phyloP scores from a whole-genome alignment of 805 yeast genomes.

The Lipomyces chichibuensis region DNA sequence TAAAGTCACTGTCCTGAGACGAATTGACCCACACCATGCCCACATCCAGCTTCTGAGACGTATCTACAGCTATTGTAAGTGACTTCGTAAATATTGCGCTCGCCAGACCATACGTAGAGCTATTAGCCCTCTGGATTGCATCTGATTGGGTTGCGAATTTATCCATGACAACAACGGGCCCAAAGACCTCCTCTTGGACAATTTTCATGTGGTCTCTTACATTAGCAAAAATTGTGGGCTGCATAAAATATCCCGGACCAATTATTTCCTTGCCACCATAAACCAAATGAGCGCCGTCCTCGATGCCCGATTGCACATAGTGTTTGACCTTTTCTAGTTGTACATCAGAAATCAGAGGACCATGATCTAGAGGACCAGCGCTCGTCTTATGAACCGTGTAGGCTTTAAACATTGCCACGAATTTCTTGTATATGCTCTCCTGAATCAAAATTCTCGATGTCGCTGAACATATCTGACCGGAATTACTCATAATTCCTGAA shows the following conservation, averaged over 20 bases:
- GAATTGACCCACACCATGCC: conserved; percentile 74
- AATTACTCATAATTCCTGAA: conserved; percentile 82
- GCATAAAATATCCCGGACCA: conserved; percentile 54
- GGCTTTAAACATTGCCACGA: conserved; percentile 59
- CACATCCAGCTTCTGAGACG: conserved; percentile 63
- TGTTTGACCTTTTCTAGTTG: conserved; percentile 76
- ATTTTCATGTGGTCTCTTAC: conserved; percentile 66
- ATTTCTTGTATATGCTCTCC: conserved; percentile 76
- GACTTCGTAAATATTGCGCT: conserved; percentile 78
- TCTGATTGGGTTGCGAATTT: conserved; percentile 69
- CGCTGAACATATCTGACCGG: conserved; percentile 96
- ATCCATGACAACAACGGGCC: conserved; percentile 77
- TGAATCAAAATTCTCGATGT: conserved; percentile 90
- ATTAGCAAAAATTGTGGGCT: conserved; percentile 77
- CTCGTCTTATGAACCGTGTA: conserved; percentile 54
- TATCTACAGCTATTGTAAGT: conserved; percentile 63
- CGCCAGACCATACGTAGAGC: conserved; percentile 76
- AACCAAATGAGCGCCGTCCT: conserved; percentile 79
- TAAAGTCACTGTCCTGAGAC: conserved; percentile 75
- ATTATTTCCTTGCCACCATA: conserved; percentile 68
- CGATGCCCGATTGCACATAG: conserved; percentile 73
- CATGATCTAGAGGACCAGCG: conserved; percentile 79
- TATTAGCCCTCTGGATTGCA: conserved; percentile 69
- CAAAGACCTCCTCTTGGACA: conserved; percentile 81
- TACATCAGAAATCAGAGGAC: conserved; percentile 81